phyloP scores from a whole-genome alignment of 805 yeast species.

The Candida ulmi region DNA sequence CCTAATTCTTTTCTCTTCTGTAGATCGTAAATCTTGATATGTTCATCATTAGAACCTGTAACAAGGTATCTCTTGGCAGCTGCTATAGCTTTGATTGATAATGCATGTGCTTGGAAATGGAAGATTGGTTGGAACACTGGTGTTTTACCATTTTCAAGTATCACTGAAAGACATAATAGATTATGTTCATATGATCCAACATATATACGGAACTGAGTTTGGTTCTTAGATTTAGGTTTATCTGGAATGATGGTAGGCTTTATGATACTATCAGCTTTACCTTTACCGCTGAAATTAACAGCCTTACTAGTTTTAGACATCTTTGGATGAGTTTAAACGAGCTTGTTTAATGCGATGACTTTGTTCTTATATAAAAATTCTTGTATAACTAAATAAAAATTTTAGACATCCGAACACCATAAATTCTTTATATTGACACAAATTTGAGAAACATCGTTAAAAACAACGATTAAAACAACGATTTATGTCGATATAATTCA shows the following conservation, averaged over 20 bases:
- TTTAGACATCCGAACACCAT: too few relatives aligned
- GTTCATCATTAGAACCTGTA: constrained; percentile 94
- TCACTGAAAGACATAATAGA: constrained; percentile 72
- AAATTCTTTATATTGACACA: too few relatives aligned
- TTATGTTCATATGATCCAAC: constrained; percentile 97
- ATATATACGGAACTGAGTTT: constrained; percentile 61
- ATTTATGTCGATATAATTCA: too few relatives aligned
- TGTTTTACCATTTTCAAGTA: constrained; percentile 42
- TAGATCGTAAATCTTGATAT: constrained; percentile 87
- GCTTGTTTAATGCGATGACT: too few relatives aligned
- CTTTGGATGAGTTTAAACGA: too few relatives aligned
- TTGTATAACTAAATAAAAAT: too few relatives aligned
- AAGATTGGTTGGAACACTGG: constrained; percentile 88
- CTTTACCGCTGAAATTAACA: too few relatives aligned
- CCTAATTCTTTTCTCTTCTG: constrained; percentile 94
- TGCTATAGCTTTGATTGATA: constrained; percentile 82
- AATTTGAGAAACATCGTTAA: too few relatives aligned
- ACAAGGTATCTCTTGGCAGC: constrained; percentile 79
- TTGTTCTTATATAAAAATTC: too few relatives aligned
- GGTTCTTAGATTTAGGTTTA: neutral
- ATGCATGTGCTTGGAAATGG: constrained; percentile 91
- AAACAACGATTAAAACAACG: too few relatives aligned
- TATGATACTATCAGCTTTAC: constrained; percentile 9
- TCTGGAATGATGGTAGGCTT: constrained; percentile 22
- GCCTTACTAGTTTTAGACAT: too few relatives aligned